Evolutionary conservation across 176 grass and related monocot species (phyloP), one percentile per base, ranked within the genome.

Genomic region (Paspalum vaginatum): DNA sequence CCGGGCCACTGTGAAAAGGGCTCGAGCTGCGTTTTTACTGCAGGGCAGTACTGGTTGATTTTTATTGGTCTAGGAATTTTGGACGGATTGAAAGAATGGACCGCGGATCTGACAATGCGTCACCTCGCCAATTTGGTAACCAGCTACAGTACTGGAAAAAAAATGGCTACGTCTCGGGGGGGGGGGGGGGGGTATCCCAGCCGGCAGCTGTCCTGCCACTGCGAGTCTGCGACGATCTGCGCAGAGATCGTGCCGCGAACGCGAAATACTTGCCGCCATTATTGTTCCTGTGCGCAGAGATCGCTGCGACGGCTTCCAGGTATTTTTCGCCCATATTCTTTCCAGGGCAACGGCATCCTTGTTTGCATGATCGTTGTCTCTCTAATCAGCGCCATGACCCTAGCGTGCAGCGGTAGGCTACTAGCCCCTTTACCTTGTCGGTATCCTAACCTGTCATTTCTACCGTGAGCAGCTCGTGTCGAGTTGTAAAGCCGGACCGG

Each of bases 301-400:
- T n/a, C n/a, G n/a, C n/a, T n/a, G n/a, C n/a, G n/a, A n/a, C n/a
- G n/a, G n/a, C n/a, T n/a, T n/a, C n/a, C n/a, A n/a, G n/a, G n/a
- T n/a, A n/a, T n/a, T n/a, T n/a, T n/a, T n/a, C n/a, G n/a, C n/a
- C n/a, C n/a, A n/a, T n/a, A n/a, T n/a, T n/a, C n/a, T n/a, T n/a
- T n/a, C n/a, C n/a, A 47, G 6, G 32, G 32, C 32, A 32, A 2
- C 32, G 32, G 32, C 32, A 32, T 32, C 32, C 2, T 32, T 2
- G 32, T 32, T 32, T 32, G 32, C 32, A 12, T 4, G 40, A 22
- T 61, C 44, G 13, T 58, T 6, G n/a, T 58, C 55, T 60, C 57
- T 52, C 74, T 27, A 9, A 27, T 64, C 17, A 38, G 67, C 45
- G 24, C 83, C 75, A 65, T 56, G 55, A 22, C 83, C 56, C 64